These are phyloP conservation scores for Fraxinus pennsylvanica DNA, from an alignment of 257 asterid species.

Conservation along the genomic window DNA sequence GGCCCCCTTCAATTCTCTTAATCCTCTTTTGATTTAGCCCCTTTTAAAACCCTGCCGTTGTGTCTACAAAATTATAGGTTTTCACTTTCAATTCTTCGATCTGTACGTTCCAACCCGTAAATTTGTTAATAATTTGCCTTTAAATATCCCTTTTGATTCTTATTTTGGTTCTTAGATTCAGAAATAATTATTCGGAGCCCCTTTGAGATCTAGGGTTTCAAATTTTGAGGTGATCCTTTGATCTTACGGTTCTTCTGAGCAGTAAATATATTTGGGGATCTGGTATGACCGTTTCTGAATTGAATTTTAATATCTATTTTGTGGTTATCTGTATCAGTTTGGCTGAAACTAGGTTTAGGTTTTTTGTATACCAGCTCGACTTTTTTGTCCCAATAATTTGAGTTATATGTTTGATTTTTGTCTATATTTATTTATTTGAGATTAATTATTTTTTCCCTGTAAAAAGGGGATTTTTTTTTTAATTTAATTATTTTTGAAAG, in stretches of 20 bases:
- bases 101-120: conserved; percentile 34
- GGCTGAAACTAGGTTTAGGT: conserved; percentile 51
- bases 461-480: not conserved
- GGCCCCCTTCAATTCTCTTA: conserved; percentile 35
- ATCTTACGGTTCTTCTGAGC: conserved; percentile 32
- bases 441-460: not conserved
- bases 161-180: conserved; percentile 32
- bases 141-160: conserved; percentile 1
- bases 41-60: conserved; percentile 11
- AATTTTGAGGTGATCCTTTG: conserved; percentile 33
- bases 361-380: conserved; percentile 13
- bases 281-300: conserved; percentile 43
- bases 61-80: conserved; percentile 44
- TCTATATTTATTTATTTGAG: not conserved
- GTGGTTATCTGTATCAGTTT: conserved; percentile 1
- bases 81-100: conserved; percentile 40
- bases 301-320: conserved; percentile 18
- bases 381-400: too few species aligned
- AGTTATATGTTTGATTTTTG: conserved; percentile 6
- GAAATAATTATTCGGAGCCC: conserved; percentile 25
- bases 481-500: not conserved
- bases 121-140: conserved; percentile 13
- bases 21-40: conserved; percentile 37
- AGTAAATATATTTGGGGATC: conserved; percentile 46
- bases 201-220: conserved; percentile 53